Conservation (phyloP, 1,284 basidiomycete species). For the Papiliotrema flavescens region DNA sequence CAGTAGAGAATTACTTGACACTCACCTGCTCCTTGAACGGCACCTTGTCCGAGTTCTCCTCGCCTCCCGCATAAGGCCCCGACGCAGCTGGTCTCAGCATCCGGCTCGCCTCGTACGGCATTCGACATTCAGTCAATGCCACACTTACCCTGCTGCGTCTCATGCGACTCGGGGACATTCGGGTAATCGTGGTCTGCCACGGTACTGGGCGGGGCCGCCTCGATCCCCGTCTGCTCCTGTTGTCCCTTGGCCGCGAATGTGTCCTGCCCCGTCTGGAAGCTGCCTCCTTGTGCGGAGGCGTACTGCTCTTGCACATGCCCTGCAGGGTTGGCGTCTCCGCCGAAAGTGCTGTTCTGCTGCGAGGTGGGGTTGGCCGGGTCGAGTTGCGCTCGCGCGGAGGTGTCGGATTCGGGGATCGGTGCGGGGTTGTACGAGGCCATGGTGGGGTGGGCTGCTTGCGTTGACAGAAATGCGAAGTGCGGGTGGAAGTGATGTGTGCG, state of each 20-base stretch:
- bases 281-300: background rate
- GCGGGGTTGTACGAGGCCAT: background rate
- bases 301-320: background rate
- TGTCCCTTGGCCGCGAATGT: background rate
- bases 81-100: conserved; percentile 22
- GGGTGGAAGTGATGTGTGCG: no score
- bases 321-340: background rate
- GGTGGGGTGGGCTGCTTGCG: background rate
- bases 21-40: conserved; percentile 42
- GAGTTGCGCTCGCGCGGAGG: background rate
- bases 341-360: background rate
- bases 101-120: background rate
- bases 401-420: background rate
- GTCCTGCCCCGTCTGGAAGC: background rate
- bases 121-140: background rate
- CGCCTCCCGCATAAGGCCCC: conserved; percentile 25
- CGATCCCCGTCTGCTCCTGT: background rate
- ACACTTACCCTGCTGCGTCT: conserved; percentile 32
- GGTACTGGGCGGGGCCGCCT: conserved; percentile 4
- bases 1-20: background rate
- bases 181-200: conserved; percentile 19
- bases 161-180: conserved; percentile 19
- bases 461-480: no score
- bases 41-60: conserved; percentile 19
- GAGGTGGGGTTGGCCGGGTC: background rate